Evolutionary conservation across 1,284 basidiomycete genomes (phyloP).

Genomic region (Moesziomyces globuligerus): DNA sequence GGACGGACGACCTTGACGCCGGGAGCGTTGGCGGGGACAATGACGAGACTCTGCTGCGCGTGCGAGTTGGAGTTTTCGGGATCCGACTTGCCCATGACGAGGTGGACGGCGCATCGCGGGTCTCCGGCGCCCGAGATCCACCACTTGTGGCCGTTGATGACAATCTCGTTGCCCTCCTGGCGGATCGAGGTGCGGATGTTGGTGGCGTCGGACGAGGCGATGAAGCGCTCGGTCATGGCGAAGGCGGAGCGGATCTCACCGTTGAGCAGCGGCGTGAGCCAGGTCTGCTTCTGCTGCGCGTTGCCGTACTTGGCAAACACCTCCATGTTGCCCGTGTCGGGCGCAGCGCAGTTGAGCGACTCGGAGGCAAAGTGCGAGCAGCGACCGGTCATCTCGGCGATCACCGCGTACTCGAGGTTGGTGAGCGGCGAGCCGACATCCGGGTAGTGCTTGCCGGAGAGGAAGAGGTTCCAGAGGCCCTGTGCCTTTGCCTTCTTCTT

Average conservation of each 20-base stretch:
- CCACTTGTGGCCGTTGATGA: constrained; percentile 98
- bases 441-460: constrained; percentile 92
- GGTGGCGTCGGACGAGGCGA: constrained; percentile 93
- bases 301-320: constrained; percentile 93
- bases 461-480: constrained; percentile 96
- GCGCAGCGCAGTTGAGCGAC: constrained; percentile 89
- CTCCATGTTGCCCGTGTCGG: constrained; percentile 87
- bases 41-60: constrained; percentile 89
- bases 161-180: constrained; percentile 85
- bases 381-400: constrained; percentile 93
- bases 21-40: constrained; percentile 85
- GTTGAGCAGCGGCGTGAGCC: constrained; percentile 86
- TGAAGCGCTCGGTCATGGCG: constrained; percentile 63
- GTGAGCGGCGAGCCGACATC: constrained; percentile 80
- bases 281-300: constrained; percentile 87
- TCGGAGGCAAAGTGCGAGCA: constrained; percentile 83
- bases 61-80: constrained; percentile 78
- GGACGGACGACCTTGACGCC: constrained; percentile 90
- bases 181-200: constrained; percentile 91
- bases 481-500: constrained; percentile 86
- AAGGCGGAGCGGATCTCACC: constrained; percentile 87
- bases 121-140: constrained; percentile 98
- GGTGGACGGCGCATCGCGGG: constrained; percentile 85
- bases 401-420: constrained; percentile 96
- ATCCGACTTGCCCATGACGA: constrained; percentile 92